phyloP scores from a whole-genome alignment of 2,329 filamentous ascomycete genomes.

The Gremmenia infestans region DNA sequence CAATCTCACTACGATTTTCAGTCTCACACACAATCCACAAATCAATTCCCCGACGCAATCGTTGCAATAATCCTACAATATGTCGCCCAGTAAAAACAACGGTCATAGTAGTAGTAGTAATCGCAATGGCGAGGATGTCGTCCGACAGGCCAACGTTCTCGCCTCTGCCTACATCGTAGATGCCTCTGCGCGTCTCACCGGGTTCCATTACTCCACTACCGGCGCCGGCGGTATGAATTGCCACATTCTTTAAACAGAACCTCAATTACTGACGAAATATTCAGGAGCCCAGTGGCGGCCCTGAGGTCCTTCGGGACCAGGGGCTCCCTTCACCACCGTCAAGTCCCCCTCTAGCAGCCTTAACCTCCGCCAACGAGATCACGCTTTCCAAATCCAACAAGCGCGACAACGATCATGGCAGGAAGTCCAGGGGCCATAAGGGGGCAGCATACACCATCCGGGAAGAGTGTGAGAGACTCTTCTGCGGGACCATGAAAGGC shows the following conservation, averaged over 20 bases:
- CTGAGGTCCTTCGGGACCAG: conserved; percentile 71
- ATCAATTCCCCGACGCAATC: conserved; percentile 23
- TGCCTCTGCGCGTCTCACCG: conserved; percentile 64
- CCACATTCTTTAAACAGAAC: neutral
- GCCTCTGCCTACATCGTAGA: conserved; percentile 90
- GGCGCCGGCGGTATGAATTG: conserved; percentile 62
- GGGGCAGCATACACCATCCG: conserved; percentile 94
- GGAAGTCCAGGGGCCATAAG: conserved; percentile 48
- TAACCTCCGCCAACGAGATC: conserved; percentile 64
- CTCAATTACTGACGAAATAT: conserved; percentile 17
- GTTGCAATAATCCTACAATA: conserved; percentile 29
- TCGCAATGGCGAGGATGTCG: conserved; percentile 56
- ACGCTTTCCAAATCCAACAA: conserved; percentile 48
- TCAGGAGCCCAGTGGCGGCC: conserved; percentile 86
- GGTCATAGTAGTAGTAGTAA: conserved; percentile 54
- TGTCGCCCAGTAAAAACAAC: conserved; percentile 32
- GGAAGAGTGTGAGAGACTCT: conserved; percentile 99
- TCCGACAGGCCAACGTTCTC: conserved; percentile 67
- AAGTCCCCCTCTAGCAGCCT: conserved; percentile 84
- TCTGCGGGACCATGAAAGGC: conserved; percentile 90
- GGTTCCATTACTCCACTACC: conserved; percentile 95
- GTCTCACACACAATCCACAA: conserved; percentile 1
- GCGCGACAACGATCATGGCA: conserved; percentile 29
- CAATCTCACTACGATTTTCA: conserved; percentile 8
- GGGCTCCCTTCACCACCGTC: conserved; percentile 77